Evolutionary conservation across 441 rosid genomes (phyloP), one percentile per base, ranked within the genome.

Genomic region (Erodium texanum): DNA sequence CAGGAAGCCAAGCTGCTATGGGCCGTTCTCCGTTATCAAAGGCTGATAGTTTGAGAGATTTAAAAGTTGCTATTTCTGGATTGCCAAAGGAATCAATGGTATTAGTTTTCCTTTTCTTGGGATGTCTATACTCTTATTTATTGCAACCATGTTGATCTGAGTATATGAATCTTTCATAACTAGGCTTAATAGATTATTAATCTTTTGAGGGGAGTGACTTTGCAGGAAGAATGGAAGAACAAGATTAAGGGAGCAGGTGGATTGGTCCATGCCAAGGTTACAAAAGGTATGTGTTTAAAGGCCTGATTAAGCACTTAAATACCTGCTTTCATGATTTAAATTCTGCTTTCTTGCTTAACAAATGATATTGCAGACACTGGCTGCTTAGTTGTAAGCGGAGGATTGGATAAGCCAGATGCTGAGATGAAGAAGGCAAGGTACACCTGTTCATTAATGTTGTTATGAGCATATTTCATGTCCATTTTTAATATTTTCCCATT

Each of bases 351-450:
- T 64, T 71, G 65, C 73, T 72, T 70, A 59, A 50, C 22, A 29
- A 64, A 68, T 66, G 64, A 75, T 76, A 77, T 76, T 78, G 76
- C 89, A 94, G 97, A 87, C 68, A 85, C 96, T 48, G 84, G 79
- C 70, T 94, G 98, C 87, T 78, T 88, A 73, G 85, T 92, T 78
- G 85, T 90, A 61, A 80, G 90, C 78, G 96, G 81, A 71, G 82
- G 27, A 73, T 73, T 76, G 73, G 88, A 82, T 76, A 73, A 75
- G 72, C 81, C 73, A 71, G 82, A 81, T 71, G 85, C 88, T 75
- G 96, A 86, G 77, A 76, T 78, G 77, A 85, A 80, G 82, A 88
- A 86, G 78, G 97, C 97, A 67, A 87, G 93, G 99, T 94, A 89
- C 74, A 68, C 59, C 27, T 69, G 68, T 77, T 70, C 62, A 68